Evolutionary conservation across 2,329 filamentous ascomycete species (phyloP).

Genomic region (Leptographium galeiforme): DNA sequence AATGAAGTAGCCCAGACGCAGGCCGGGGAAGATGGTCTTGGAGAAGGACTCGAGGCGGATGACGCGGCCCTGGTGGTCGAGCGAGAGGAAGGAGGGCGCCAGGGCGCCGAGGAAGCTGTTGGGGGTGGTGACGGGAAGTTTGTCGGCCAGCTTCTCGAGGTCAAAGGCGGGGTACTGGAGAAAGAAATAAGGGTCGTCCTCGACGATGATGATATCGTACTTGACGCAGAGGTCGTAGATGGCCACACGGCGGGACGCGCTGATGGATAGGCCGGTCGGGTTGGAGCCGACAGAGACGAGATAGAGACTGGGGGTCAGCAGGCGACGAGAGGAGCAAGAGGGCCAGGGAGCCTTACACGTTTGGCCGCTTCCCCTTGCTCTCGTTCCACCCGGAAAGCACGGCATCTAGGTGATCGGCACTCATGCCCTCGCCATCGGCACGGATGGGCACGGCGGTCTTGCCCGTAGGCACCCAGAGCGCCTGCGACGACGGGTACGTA

Average conservation of each 20-base stretch:
- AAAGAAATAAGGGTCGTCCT: slow-evolving; percentile 45
- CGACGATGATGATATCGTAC: slow-evolving; percentile 41
- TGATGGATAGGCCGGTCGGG: slow-evolving; percentile 54
- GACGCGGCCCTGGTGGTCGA: slow-evolving; percentile 16
- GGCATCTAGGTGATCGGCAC: slow-evolving; percentile 11
- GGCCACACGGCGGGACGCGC: slow-evolving; percentile 38
- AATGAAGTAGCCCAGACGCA: slow-evolving; percentile 52
- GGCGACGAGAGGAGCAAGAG: background rate
- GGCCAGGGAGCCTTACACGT: background rate
- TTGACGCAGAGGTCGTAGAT: slow-evolving; percentile 33
- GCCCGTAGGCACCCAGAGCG: slow-evolving; percentile 17
- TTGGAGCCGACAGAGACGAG: slow-evolving; percentile 46
- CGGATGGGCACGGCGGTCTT: slow-evolving; percentile 14
- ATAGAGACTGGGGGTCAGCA: slow-evolving; percentile 9
- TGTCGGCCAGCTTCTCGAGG: background rate
- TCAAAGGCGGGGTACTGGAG: slow-evolving; percentile 14
- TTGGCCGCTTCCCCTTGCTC: background rate
- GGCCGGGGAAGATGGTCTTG: slow-evolving; percentile 56
- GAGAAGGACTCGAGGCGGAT: slow-evolving; percentile 58
- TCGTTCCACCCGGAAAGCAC: slow-evolving; percentile 14
- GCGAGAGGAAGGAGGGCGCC: slow-evolving; percentile 13
- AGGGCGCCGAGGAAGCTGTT: slow-evolving; percentile 11
- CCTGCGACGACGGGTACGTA: slow-evolving; percentile 19
- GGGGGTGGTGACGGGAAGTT: background rate
- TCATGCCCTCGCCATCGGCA: slow-evolving; percentile 17